Evolutionary conservation across 352 stramenopile genomes (phyloP).

Genomic region (Phytophthora sojae): DNA sequence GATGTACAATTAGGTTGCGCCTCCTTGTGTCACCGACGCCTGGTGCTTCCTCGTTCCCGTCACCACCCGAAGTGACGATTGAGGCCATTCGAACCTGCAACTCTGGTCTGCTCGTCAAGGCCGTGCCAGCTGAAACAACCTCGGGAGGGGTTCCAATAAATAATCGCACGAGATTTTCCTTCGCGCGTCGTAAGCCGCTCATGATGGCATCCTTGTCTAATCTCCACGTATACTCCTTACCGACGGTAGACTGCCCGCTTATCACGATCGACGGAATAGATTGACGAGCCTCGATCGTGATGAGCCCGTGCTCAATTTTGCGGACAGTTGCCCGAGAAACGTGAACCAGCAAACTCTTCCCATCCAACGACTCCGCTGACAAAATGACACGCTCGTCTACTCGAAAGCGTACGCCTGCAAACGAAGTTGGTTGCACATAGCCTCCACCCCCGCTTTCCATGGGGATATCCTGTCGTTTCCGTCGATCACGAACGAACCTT

Average conservation of each 20-base stretch:
- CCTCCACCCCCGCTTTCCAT: not conserved
- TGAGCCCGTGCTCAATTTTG: conserved; percentile 50
- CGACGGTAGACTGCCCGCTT: conserved; percentile 64
- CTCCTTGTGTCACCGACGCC: conserved; percentile 58
- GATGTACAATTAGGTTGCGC: conserved; percentile 71
- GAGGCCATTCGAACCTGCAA: conserved; percentile 38
- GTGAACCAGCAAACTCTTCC: conserved; percentile 70
- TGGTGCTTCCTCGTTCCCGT: conserved; percentile 22
- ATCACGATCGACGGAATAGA: conserved; percentile 67
- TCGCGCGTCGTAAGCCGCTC: conserved; percentile 72
- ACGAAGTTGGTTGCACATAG: conserved; percentile 39
- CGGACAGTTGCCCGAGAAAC: conserved; percentile 60
- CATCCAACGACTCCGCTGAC: conserved; percentile 75
- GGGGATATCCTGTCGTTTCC: conserved; percentile 26
- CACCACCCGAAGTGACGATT: conserved; percentile 14
- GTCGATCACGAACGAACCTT: conserved; percentile 59
- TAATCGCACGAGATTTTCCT: conserved; percentile 80
- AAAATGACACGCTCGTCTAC: conserved; percentile 80
- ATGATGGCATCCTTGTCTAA: conserved; percentile 81
- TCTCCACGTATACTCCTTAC: conserved; percentile 69
- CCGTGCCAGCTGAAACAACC: conserved; percentile 49
- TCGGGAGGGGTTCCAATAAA: conserved; percentile 69
- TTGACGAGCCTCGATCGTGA: conserved; percentile 68
- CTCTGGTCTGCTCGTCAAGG: conserved; percentile 37
- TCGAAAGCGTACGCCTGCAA: conserved; percentile 66